Conservation (phyloP, 1,284 basidiomycete genomes). For the Melampsora larici-populina region DNA sequence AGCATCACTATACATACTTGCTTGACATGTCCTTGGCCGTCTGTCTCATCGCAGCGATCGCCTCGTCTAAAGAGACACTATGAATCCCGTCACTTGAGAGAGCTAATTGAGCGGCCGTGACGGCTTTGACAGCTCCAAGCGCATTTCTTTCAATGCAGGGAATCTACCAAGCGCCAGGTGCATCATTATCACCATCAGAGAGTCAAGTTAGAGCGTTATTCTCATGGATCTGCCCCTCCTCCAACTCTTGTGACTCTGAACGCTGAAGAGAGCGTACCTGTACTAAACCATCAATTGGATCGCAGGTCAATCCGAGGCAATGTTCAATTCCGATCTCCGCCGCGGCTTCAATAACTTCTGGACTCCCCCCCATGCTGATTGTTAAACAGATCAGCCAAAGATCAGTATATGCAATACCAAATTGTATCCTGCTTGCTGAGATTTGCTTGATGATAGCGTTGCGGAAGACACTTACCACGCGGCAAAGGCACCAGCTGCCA, state of each 20-base stretch:
- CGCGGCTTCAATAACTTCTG: conserved; percentile 63
- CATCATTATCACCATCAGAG: not conserved
- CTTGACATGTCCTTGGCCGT: conserved; percentile 65
- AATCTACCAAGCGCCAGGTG: not conserved
- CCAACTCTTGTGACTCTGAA: conserved; percentile 15
- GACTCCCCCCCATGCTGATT: conserved; percentile 50
- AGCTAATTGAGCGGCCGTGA: conserved; percentile 72
- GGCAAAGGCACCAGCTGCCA: conserved; percentile 87
- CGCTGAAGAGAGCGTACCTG: conserved; percentile 61
- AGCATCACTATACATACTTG: conserved; percentile 23
- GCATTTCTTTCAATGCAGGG: conserved; percentile 70
- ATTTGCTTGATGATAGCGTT: conserved; percentile 67
- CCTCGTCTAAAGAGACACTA: conserved; percentile 84
- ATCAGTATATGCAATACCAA: not conserved
- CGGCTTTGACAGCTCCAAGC: conserved; percentile 63
- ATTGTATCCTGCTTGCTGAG: conserved; percentile 64
- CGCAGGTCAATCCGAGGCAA: conserved; percentile 64
- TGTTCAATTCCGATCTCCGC: conserved; percentile 83
- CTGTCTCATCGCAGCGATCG: conserved; percentile 89
- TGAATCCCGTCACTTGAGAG: conserved; percentile 84
- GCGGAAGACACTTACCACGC: conserved; percentile 73
- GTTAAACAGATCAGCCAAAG: conserved; percentile 62
- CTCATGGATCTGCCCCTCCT: conserved; percentile 48
- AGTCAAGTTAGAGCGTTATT: not conserved
- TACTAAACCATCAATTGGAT: conserved; percentile 85